phyloP scores from a whole-genome alignment of 495 filamentous ascomycete genomes.

The Penicillium lividum region DNA sequence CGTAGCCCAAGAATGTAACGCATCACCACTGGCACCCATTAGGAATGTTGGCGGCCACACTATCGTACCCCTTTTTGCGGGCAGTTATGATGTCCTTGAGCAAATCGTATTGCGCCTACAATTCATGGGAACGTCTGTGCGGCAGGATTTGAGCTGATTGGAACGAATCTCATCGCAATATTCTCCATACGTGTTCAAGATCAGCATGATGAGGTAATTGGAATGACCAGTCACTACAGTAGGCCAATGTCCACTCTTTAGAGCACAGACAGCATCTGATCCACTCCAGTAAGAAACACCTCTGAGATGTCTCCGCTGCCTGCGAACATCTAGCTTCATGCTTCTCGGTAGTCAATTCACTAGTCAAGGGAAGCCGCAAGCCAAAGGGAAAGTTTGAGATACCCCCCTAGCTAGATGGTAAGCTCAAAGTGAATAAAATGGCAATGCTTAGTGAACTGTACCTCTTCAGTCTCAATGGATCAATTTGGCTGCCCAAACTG shows the following conservation, averaged over 20 bases:
- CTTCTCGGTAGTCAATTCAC: too few relatives aligned
- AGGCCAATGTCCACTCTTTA: background rate
- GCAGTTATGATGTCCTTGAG: constrained; percentile 4
- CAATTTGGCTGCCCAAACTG: too few relatives aligned
- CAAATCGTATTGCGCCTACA: background rate
- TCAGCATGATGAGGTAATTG: background rate
- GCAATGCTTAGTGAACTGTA: too few relatives aligned
- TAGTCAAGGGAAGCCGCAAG: too few relatives aligned
- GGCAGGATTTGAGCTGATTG: background rate
- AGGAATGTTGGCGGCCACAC: constrained; percentile 41
- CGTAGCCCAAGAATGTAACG: constrained; percentile 35
- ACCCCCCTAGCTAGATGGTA: too few relatives aligned
- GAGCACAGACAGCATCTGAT: background rate
- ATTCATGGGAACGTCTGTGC: background rate
- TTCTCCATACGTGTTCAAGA: background rate
- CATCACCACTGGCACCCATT: constrained; percentile 30
- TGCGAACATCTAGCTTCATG: background rate
- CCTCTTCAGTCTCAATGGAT: too few relatives aligned
- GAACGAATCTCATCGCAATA: background rate
- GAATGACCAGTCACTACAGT: background rate
- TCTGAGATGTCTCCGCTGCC: too few relatives aligned
- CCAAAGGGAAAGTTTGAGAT: too few relatives aligned
- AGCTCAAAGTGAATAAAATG: too few relatives aligned
- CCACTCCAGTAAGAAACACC: background rate
- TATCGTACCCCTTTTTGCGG: constrained; percentile 11